phyloP scores from a whole-genome alignment of 73 alveolate species.

The Paramecium caudatum region DNA sequence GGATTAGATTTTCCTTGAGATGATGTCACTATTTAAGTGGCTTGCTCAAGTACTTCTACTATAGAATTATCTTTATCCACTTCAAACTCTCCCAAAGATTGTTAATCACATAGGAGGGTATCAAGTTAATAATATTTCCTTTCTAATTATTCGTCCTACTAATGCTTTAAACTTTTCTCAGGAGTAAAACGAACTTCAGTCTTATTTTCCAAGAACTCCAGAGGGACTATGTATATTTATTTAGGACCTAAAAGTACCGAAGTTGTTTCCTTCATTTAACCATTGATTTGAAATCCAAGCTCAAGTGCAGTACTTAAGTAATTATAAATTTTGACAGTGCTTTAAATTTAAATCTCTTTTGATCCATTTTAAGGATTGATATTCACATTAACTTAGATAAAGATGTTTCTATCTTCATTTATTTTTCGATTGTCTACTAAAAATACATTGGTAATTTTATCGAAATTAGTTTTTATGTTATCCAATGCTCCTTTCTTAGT shows the following conservation, averaged over 20 bases:
- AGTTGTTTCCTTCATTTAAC: slow-evolving; percentile 60
- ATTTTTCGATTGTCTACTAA: slow-evolving; percentile 24
- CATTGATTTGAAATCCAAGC: slow-evolving; percentile 61
- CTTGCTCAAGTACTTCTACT: slow-evolving; percentile 55
- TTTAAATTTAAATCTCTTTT: slow-evolving; percentile 66
- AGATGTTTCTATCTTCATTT: slow-evolving; percentile 59
- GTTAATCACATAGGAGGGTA: slow-evolving; percentile 59
- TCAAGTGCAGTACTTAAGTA: slow-evolving; percentile 56
- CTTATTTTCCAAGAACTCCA: slow-evolving; percentile 65
- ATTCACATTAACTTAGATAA: slow-evolving; percentile 51
- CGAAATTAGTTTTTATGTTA: slow-evolving; percentile 26
- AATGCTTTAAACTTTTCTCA: background rate
- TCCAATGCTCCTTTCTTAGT: slow-evolving; percentile 43
- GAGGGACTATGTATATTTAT: slow-evolving; percentile 65
- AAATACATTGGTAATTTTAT: slow-evolving; percentile 23
- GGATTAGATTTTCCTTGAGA: slow-evolving; percentile 22
- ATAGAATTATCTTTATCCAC: slow-evolving; percentile 73
- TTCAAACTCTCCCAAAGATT: slow-evolving; percentile 60
- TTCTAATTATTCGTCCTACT: slow-evolving; percentile 33
- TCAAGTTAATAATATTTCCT: slow-evolving; percentile 65
- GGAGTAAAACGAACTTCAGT: slow-evolving; percentile 75
- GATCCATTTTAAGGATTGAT: slow-evolving; percentile 77
- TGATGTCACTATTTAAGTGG: slow-evolving; percentile 2
- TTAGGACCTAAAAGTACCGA: slow-evolving; percentile 40
- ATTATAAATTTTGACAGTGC: slow-evolving; percentile 72